These are phyloP conservation scores for Neurospora crassa DNA, from an alignment of 2,329 filamentous ascomycete genomes.

Conservation along the genomic window DNA sequence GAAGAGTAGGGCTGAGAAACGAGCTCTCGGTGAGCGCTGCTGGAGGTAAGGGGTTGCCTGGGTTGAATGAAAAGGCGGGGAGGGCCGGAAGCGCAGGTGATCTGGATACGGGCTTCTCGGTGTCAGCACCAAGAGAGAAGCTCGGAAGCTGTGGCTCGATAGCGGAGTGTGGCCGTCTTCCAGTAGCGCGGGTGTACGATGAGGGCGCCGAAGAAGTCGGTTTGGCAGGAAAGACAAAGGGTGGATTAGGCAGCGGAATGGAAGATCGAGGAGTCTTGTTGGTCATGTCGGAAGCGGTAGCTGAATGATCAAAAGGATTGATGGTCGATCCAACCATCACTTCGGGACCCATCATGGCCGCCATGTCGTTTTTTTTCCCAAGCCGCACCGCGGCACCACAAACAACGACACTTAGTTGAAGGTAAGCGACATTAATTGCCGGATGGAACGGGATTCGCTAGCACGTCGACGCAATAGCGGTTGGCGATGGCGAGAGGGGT, in stretches of 20 bases:
- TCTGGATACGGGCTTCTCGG: constrained; percentile 20
- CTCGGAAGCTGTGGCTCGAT: constrained; percentile 33
- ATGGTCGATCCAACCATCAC: constrained; percentile 16
- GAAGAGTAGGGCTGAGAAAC: constrained; percentile 45
- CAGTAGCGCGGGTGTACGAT: constrained; percentile 37
- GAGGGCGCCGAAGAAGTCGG: constrained; percentile 37
- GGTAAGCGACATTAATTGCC: constrained; percentile 30
- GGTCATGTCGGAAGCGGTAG: constrained; percentile 15
- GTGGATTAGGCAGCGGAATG: constrained; percentile 49
- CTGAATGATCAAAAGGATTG: constrained; percentile 9
- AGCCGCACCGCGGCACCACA: constrained; percentile 41
- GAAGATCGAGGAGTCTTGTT: constrained; percentile 21
- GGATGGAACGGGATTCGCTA: not conserved
- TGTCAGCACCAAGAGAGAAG: constrained; percentile 22
- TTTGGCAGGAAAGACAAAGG: constrained; percentile 52
- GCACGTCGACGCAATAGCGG: constrained; percentile 5
- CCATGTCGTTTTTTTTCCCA: constrained; percentile 24
- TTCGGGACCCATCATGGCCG: constrained; percentile 22
- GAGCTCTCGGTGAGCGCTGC: constrained; percentile 25
- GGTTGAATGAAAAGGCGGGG: constrained; percentile 48
- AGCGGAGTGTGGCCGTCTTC: constrained; percentile 43
- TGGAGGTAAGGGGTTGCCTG: constrained; percentile 28
- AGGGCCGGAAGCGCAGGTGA: constrained; percentile 40
- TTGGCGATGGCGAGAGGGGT: not conserved
- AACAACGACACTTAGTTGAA: constrained; percentile 30